A percentile compares a stretch with the other conserved stretches of the same genome.
Evolutionary conservation across 1,139 yeast species (phyloP).

Genomic region (Protomyces gravidus): DNA sequence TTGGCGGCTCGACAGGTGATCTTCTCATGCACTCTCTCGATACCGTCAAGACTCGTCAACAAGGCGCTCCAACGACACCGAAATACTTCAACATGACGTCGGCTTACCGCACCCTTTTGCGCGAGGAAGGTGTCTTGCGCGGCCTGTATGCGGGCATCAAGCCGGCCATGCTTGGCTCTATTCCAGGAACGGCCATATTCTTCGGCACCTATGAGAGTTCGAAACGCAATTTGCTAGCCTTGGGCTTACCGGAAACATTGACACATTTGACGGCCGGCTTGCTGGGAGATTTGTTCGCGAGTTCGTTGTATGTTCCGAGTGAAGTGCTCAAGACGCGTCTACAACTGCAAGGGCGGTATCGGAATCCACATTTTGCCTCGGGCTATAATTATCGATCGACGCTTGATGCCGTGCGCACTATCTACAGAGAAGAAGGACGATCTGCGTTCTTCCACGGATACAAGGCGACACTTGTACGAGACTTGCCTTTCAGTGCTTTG

Average conservation of each 20-base stretch:
- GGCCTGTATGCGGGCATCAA: slow-evolving; percentile 90
- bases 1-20: slow-evolving; percentile 94
- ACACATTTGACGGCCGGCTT: slow-evolving; percentile 83
- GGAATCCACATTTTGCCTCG: slow-evolving; percentile 70
- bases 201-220: slow-evolving; percentile 83
- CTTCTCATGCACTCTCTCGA: slow-evolving; percentile 91
- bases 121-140: slow-evolving; percentile 76
- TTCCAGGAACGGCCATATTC: slow-evolving; percentile 55
- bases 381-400: slow-evolving; percentile 79
- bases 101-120: slow-evolving; percentile 67
- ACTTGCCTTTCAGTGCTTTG: slow-evolving; percentile 88
- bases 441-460: slow-evolving; percentile 81
- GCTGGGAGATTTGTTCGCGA: slow-evolving; percentile 82
- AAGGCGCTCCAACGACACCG: slow-evolving; percentile 68
- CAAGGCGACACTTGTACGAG: slow-evolving; percentile 86
- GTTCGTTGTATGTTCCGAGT: slow-evolving; percentile 92
- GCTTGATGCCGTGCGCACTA: slow-evolving; percentile 59
- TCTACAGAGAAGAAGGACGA: slow-evolving; percentile 57
- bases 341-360: slow-evolving; percentile 82
- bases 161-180: slow-evolving; percentile 83
- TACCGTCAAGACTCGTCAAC: slow-evolving; percentile 94
- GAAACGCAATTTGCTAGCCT: slow-evolving; percentile 65
- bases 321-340: slow-evolving; percentile 92
- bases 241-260: slow-evolving; percentile 69
- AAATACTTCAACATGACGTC: slow-evolving; percentile 65